Base-by-base conservation (phyloP, 2,329 filamentous ascomycete species). In the Penicillium vulpinum region DNA sequence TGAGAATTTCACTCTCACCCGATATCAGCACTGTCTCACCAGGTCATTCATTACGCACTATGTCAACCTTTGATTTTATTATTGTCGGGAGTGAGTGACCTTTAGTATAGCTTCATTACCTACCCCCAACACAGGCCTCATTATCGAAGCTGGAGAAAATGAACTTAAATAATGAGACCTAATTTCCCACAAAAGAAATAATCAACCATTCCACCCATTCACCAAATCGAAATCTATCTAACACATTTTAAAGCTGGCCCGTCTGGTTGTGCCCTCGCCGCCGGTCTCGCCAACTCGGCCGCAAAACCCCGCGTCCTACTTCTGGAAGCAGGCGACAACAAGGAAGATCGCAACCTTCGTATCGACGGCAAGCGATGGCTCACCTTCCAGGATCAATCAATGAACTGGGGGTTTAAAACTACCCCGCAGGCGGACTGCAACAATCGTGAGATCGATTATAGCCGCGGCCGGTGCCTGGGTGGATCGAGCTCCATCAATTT, bases 301-400 rank as follows among this genome's bases (percentile, higher is more conserved):
- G 74, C 76, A 28, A 75, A 73, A 13, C 85, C 84, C 0, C 75
- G 66, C 0, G 78, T 88, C 3, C 77, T 87, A 3, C 76, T 88
- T 1, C 71, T 88, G 2, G 85, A 88, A 70, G 84, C 84, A 4
- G 85, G 85, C 11, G 73, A 77, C 1, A 54, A 62, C 6, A 81
- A 84, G 40, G 75, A 78, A 1, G 77, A 81, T 54, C 73, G 70
- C 10, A 70, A 75, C 15, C 72, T 80, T 11, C 79, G 80, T 4
- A 75, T 81, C 11, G 77, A 78, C 46, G 82, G 77, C 10, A 77
- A 86, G 61, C 78, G 84, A 44, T 87, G 80, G 54, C 47, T 76
- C 2, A 81, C 81, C 0, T 79, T 81, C 35, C 70, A 74, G 56
- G 78, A 81, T 51, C 74, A 77, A 18, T 75, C 77, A 9, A 74